Evolutionary conservation across 768 basidiomycete genomes (phyloP), one percentile per base, ranked within the genome.

Genomic region (Mycena rebaudengoi): DNA sequence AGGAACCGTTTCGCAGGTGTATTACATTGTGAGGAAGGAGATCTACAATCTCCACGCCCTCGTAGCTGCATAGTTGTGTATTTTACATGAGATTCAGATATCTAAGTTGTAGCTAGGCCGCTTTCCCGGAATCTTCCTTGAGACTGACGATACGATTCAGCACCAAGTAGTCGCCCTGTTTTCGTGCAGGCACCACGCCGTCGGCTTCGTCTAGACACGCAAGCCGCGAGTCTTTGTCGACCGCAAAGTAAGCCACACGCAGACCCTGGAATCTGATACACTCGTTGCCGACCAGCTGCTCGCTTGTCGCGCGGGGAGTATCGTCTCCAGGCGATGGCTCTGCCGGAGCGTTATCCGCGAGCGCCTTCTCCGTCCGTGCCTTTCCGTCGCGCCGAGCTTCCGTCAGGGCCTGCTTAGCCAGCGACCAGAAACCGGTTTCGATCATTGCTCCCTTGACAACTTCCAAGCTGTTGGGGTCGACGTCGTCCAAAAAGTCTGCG

Each of bases 221-320:
- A 33, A 96, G 70, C 33, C 84, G 82, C 35, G 95, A 81, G 70
- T 98, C 96, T 75, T 89, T 91, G 75, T 99, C 98, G 26, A 99
- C 81, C 20, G 94, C 86, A 72, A 99, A 99, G 80, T 98, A 99
- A 3, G 91, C 98, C 46, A 98, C 90, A 11, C 98, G 89, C 72
- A 98, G 83, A 8, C 96, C 98, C 78, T 99, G 98, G 89, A 99
- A 99, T 37, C 98, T 86, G 57, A 99, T 86, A 73, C 91, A 94
- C 76, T 99, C 98, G 75, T 91, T 91, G 26, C 92, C 97, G 44
- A 94, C 86, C 39, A 97, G 82, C 75, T 94, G 92, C 56, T 88
- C 90, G 52, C 84, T 88, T 7, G 89, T 92, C 21, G 90, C 89
- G 49, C 86, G 84, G 1, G 93, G 95, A 26, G 88, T 92, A 56